A percentile compares a stretch with the other conserved stretches of the same genome.
phyloP scores from a whole-genome alignment of 169 alveolate species.

The Plasmodium chabaudi region DNA sequence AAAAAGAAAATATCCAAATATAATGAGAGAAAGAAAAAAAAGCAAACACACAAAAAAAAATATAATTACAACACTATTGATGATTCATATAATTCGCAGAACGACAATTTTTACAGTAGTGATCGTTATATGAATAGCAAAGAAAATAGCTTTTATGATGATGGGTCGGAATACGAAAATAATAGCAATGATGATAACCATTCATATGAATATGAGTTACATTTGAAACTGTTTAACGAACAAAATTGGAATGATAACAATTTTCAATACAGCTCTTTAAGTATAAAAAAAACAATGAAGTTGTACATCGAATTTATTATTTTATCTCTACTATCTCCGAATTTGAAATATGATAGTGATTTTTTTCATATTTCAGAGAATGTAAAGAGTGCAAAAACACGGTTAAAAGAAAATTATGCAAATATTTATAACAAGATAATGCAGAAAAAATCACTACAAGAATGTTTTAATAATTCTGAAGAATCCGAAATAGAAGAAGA shows the following conservation, averaged over 20 bases:
- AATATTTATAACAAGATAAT: conserved; percentile 28
- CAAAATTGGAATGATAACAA: conserved; percentile 32
- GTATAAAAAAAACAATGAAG: conserved; percentile 57
- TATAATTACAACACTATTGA: neutral
- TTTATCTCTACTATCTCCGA: conserved; percentile 67
- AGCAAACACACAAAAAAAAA: neutral
- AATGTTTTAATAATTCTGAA: conserved; percentile 21
- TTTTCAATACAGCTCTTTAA: conserved; percentile 36
- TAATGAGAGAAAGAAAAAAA: neutral
- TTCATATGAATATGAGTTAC: conserved; percentile 54
- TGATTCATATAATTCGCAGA: neutral
- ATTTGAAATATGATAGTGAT: conserved; percentile 26
- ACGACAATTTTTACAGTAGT: conserved; percentile 8
- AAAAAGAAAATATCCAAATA: conserved; percentile 7
- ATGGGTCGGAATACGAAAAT: conserved; percentile 2
- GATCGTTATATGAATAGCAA: neutral
- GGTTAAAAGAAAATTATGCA: conserved; percentile 21
- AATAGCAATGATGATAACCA: conserved; percentile 7
- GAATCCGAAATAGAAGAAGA: neutral
- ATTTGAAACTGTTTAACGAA: conserved; percentile 51
- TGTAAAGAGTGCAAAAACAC: conserved; percentile 4
- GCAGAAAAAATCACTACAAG: conserved; percentile 43
- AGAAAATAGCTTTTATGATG: conserved; percentile 6
- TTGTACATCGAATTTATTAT: conserved; percentile 65
- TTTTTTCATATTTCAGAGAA: conserved; percentile 45